These are phyloP conservation scores for Rugiboletus extremiorientalis DNA, from an alignment of 1,284 basidiomycete species.

Conservation along the genomic window DNA sequence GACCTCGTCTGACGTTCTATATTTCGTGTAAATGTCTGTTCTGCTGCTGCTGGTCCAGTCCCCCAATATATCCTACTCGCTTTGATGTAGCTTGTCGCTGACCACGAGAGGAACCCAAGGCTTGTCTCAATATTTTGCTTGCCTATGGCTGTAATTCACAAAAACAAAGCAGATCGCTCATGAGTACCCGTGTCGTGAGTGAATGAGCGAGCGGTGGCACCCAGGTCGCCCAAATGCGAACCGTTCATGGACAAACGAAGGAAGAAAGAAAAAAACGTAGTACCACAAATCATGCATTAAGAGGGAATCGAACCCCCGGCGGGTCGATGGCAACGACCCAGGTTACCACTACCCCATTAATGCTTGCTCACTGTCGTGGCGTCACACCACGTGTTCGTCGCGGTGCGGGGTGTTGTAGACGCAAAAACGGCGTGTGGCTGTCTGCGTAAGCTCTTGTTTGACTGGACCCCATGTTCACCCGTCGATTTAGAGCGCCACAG, in stretches of 20 bases:
- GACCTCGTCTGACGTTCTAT: background rate
- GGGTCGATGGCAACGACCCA: slow-evolving; percentile 52
- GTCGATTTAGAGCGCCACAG: no score
- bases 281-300: slow-evolving; percentile 50
- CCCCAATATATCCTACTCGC: background rate
- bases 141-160: background rate
- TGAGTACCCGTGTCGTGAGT: background rate
- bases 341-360: slow-evolving; percentile 40
- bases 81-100: no score
- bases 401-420: no score
- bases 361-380: no score
- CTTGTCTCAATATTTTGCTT: background rate
- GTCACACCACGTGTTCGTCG: no score
- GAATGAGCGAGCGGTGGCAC: background rate
- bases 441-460: no score
- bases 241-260: no score
- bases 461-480: no score
- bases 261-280: no score
- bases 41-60: background rate
- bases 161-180: background rate
- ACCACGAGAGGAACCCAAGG: background rate
- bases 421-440: no score
- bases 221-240: no score
- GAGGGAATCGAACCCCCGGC: slow-evolving; percentile 79
- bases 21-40: background rate